Percentiles rank a stretch among this genome's conserved stretches.
Conservation (phyloP, 768 basidiomycete genomes). For the Russula sp. region DNA sequence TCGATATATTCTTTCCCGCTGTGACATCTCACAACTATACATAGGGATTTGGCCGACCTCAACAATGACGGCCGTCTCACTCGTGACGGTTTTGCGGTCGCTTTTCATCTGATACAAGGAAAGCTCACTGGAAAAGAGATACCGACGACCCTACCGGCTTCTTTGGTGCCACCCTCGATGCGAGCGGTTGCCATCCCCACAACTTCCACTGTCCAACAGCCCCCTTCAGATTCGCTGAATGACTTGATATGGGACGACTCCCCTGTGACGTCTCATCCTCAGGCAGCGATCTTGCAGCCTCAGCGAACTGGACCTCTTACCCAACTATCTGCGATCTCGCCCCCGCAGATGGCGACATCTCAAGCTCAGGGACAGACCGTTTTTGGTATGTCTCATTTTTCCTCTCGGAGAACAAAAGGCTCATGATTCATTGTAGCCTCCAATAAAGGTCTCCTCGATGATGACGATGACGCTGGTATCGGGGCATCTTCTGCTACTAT, state of each 20-base stretch:
- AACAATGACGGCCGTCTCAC: slow-evolving; percentile 81
- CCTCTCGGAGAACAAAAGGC: slow-evolving; percentile 9
- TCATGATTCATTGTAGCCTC: slow-evolving; percentile 8
- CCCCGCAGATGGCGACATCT: slow-evolving; percentile 18
- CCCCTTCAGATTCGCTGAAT: slow-evolving; percentile 34
- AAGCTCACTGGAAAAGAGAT: slow-evolving; percentile 75
- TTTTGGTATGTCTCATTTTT: slow-evolving; percentile 35
- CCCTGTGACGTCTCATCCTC: slow-evolving; percentile 32
- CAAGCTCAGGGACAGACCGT: slow-evolving; percentile 37
- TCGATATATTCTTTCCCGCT: not conserved
- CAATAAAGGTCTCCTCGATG: slow-evolving; percentile 57
- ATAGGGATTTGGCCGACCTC: slow-evolving; percentile 90
- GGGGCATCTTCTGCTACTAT: slow-evolving; percentile 41
- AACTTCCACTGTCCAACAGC: slow-evolving; percentile 32
- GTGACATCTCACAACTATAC: not conserved
- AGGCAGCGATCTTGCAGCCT: slow-evolving; percentile 27
- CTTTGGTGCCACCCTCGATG: slow-evolving; percentile 78
- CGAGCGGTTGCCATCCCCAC: slow-evolving; percentile 39
- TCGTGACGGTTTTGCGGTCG: slow-evolving; percentile 91
- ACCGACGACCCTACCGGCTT: slow-evolving; percentile 58
- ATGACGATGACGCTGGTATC: slow-evolving; percentile 54
- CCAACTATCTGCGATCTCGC: not conserved
- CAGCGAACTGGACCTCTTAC: slow-evolving; percentile 6
- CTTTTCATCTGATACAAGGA: slow-evolving; percentile 86
- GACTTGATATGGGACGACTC: slow-evolving; percentile 42